Base-by-base conservation (phyloP, 306 rosid species). In the Quercus rubra region DNA sequence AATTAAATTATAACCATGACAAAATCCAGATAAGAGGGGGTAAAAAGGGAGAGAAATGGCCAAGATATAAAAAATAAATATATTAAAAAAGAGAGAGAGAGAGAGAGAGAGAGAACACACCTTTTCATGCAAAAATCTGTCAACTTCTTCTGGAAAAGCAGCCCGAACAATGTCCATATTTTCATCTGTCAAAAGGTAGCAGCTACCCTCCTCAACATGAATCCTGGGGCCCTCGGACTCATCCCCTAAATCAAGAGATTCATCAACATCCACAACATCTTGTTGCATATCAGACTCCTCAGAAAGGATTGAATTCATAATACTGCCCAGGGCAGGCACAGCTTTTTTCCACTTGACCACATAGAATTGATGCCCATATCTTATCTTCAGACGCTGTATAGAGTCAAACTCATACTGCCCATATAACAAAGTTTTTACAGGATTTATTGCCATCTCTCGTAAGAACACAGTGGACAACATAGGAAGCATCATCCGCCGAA, bases 131-230 rank as follows among this genome's bases (percentile, higher is more conserved):
- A 83, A 71, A 83, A 95, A 92, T 56, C 83, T 89, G 76, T 87
- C 74, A 57, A 88, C 92, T 64, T 90, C 83, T 74, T 67, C 85
- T 0, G 96, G 99, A 79, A 87, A 95, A 71, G 98, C 99, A 78
- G 96, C 89, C 2, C 51, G 86, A 70, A 95, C 91, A 52, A 95
- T 96, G 35, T 91, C 93, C 87, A 80, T 83, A 78, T 91, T 92
- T 86, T 95, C 99, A 77, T 95, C 98, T 1, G 98, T 95, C 86
- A 92, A 74, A 79, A 95, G 75, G 82, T 92, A 86, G 83, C 64
- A 80, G 83, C 85, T 80, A 14, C 92, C 97, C 11, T 83, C 87
- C 25, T 83, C 86, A 77, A 73, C 79, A 23, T 43, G 78, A 86
- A 83, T 79, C 81, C 59, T 79, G 0, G 96, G 91, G 18, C 33